Base-by-base conservation (phyloP, 345 rosid genomes). In the Euphorbia pulcherrima region DNA sequence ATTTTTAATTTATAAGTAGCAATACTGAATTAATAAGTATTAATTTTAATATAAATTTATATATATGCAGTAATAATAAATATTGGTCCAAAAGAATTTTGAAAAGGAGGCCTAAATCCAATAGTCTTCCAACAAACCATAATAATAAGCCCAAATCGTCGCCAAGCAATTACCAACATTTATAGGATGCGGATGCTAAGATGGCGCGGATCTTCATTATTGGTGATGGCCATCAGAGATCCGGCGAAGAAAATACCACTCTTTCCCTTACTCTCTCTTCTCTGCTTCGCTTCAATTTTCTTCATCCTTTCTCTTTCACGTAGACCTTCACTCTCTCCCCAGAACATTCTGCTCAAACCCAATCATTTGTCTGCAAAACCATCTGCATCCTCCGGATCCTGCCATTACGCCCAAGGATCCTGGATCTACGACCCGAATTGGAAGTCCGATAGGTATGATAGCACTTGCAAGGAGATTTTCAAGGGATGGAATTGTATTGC, bases 401-500 rank as follows among this genome's bases (percentile, higher is more conserved):
- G 98, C 82, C 77, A 86, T 72, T 83, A 75, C 85, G 63, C 96
- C 27, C 81, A 72, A 18, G 98, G 98, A 8, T 79, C 87, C 0
- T 93, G 97, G 97, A 78, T 90, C 83, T 81, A 89, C 86, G 82
- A 85, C 33, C 77, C 86, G 7, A 72, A 72, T 44, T 64, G 28
- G 35, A 73, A 65, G 69, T 69, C 78, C 74, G 41, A 24, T 0
- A 79, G 78, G 63, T 93, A 90, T 59, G 90, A 81, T 24, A 64
- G 77, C 24, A 78, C 79, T 40, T 93, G 98, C 50, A 93, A 87
- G 77, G 98, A 90, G 84, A 90, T 93, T 63, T 93, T 86, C 83
- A 90, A 88, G 71, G 98, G 98, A 14, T 93, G 98, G 98, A 93
- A 90, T 52, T 93, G 97, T 69, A 58, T 84, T 29, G 74, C 92